Evolutionary conservation across 176 grass and related monocot species (phyloP), one percentile per base, ranked within the genome.

Genomic region (Carex myosuroides): DNA sequence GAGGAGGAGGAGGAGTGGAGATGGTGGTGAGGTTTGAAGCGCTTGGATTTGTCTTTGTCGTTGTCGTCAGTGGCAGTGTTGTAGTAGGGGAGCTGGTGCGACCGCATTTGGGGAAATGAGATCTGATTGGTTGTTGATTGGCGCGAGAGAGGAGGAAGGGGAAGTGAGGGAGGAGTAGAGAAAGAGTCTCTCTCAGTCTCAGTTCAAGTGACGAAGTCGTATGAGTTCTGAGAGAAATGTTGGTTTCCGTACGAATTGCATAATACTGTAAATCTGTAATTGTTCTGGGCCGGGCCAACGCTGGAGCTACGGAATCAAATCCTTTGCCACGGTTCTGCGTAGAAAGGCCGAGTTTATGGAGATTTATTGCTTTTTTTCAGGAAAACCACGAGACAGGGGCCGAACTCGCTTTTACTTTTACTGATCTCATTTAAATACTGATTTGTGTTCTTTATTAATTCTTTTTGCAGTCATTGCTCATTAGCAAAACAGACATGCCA

Each of bases 1-100:
- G 41, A 39, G 60, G 86, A 76, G 46, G 58, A 64, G 30, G 41
- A 55, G 70, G 54, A 6, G 70, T 84, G 18, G 18, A 77, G 46
- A 48, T 62, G 58, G 41, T 84, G 20, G 24, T 69, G 37, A 22
- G 88, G 30, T 65, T 88, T 83, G 74, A 87, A 79, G 72, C 88
- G 91, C 70, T 85, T 89, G 13, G 86, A 88, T 82, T 98, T 94
- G 78, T 87, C 89, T 80, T 94, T 92, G 66, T 92, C 90, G 62
- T 89, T 85, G 79, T 86, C 84, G 80, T 86, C 82, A 35, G 80
- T 86, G 55, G 84, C 39, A 77, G 73, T 7, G 62, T 87, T 13
- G 84, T 79, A 82, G 52, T 88, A 84, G 72, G 79, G 88, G 84
- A 90, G 83, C 48, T 91, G 88, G 67, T 88, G 85, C 53, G 87